Evolutionary conservation across 768 basidiomycete genomes (phyloP).

Genomic region (Brasilioporus rufonigricans): DNA sequence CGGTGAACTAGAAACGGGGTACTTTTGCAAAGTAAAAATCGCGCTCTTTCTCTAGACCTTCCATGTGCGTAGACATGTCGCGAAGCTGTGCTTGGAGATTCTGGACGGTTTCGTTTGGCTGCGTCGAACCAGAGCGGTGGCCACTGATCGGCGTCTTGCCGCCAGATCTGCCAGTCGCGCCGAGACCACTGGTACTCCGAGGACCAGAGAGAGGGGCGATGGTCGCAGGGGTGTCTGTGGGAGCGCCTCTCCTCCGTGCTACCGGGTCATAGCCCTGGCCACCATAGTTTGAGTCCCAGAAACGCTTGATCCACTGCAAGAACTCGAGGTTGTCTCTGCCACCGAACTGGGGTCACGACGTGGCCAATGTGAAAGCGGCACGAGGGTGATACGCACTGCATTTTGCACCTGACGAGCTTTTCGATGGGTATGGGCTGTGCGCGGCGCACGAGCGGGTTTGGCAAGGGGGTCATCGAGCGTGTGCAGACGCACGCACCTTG

Average conservation of each 20-base stretch:
- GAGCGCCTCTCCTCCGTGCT: conserved; percentile 73
- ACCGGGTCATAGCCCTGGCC: conserved; percentile 87
- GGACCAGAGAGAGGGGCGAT: conserved; percentile 60
- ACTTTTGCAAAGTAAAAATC: conserved; percentile 99
- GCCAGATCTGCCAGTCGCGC: conserved; percentile 47
- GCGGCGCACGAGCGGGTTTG: background rate
- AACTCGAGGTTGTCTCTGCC: conserved; percentile 95
- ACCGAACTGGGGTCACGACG: conserved; percentile 15
- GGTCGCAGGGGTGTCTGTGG: conserved; percentile 76
- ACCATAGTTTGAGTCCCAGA: conserved; percentile 90
- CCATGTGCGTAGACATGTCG: conserved; percentile 79
- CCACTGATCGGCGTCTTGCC: conserved; percentile 74
- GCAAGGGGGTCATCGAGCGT: background rate
- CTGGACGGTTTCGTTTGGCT: conserved; percentile 64
- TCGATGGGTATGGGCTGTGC: conserved; percentile 91
- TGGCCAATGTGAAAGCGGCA: background rate
- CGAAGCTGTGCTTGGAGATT: conserved; percentile 72
- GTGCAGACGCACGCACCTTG: conserved; percentile 56
- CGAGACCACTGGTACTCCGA: conserved; percentile 38
- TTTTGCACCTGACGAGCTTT: conserved; percentile 94
- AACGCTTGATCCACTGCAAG: conserved; percentile 94
- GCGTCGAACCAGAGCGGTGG: conserved; percentile 62
- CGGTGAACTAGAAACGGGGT: conserved; percentile 14
- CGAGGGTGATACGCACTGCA: conserved; percentile 70
- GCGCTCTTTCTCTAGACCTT: conserved; percentile 93